Percentiles rank a stretch among this genome's conserved stretches.
These are phyloP conservation scores for Leucocoprinus birnbaumii DNA, from an alignment of 768 basidiomycete species.

Conservation along the genomic window DNA sequence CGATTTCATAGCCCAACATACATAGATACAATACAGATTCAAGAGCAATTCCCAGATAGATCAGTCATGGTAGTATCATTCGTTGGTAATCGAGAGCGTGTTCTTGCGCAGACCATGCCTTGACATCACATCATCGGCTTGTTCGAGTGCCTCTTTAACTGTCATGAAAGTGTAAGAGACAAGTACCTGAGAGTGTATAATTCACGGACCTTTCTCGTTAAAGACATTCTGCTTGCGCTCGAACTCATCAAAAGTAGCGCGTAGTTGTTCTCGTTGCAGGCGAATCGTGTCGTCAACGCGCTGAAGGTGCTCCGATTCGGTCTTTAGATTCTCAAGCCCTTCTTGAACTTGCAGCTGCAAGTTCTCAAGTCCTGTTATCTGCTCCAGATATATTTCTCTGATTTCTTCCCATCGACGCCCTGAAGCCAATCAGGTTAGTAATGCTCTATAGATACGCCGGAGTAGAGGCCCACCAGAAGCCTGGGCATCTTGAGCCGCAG, in stretches of 20 bases:
- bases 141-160: conserved; percentile 42
- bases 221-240: conserved; percentile 39
- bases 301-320: conserved; percentile 41
- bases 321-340: conserved; percentile 37
- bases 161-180: not conserved
- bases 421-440: conserved; percentile 23
- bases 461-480: conserved; percentile 27
- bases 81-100: conserved; percentile 23
- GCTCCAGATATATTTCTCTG: conserved; percentile 55
- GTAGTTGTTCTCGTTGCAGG: conserved; percentile 34
- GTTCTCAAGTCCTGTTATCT: conserved; percentile 55
- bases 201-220: conserved; percentile 39
- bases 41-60: conserved; percentile 1
- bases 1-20: not conserved
- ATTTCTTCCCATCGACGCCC: conserved; percentile 57
- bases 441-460: not conserved
- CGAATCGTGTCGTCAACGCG: conserved; percentile 40
- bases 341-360: conserved; percentile 54
- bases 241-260: conserved; percentile 37
- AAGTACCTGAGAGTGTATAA: not conserved
- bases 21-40: conserved; percentile 2
- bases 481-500: conserved; percentile 36
- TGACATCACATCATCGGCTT: conserved; percentile 35
- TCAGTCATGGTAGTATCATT: conserved; percentile 18
- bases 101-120: conserved; percentile 21